phyloP scores from a whole-genome alignment of 768 basidiomycete species.

The Kwoniella dejecticola region DNA sequence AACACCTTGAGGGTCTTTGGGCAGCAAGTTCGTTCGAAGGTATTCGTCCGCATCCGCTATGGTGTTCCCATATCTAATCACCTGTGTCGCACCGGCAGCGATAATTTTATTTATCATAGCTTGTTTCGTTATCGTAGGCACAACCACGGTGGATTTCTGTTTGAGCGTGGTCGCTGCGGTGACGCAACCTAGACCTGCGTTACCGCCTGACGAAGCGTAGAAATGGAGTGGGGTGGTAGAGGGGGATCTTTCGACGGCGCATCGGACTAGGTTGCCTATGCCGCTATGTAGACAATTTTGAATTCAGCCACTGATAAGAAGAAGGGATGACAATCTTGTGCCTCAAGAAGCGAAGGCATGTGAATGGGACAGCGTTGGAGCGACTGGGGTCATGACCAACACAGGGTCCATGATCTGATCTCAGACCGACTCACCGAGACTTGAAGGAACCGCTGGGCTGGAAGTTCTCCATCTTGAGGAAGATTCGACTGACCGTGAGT shows the following conservation, averaged over 20 bases:
- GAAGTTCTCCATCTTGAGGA: constrained; percentile 46
- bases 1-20: constrained; percentile 26
- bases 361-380: too few species aligned
- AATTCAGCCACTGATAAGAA: too few species aligned
- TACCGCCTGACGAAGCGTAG: constrained; percentile 43
- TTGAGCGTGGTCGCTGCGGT: constrained; percentile 29
- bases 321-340: too few species aligned
- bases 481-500: constrained; percentile 27
- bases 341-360: too few species aligned
- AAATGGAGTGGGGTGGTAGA: constrained; percentile 26
- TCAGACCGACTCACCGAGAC: constrained; percentile 39
- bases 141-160: constrained; percentile 37
- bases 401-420: too few species aligned
- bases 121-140: constrained; percentile 31
- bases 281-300: constrained; percentile 14
- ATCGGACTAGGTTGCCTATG: constrained; percentile 37
- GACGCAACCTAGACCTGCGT: constrained; percentile 44
- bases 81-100: constrained; percentile 33
- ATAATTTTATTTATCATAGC: constrained; percentile 34
- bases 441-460: constrained; percentile 51
- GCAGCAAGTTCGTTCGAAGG: constrained; percentile 21
- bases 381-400: too few species aligned
- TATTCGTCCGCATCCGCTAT: constrained; percentile 41
- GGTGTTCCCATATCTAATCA: constrained; percentile 29
- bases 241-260: constrained; percentile 12